Evolutionary conservation across 257 asterid genomes (phyloP).

Genomic region (Perilla frutescens): DNA sequence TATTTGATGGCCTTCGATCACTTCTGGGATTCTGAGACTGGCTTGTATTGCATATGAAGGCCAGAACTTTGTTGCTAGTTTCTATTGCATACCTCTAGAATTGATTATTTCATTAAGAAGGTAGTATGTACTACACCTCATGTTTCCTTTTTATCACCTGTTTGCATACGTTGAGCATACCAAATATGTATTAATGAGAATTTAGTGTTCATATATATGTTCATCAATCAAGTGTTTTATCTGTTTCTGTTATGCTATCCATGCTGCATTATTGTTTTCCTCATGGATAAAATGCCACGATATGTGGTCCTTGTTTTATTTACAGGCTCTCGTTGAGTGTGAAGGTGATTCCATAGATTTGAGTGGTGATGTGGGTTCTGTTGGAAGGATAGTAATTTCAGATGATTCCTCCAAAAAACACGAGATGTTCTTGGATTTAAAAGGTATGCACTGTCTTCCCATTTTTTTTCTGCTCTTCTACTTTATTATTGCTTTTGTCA

Average conservation of each 20-base stretch:
- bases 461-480: neutral
- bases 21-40: neutral
- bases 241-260: neutral
- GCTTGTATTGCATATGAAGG: conserved; percentile 18
- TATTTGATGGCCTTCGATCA: neutral
- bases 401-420: conserved; percentile 63
- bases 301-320: conserved; percentile 22
- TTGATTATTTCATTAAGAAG: conserved; percentile 12
- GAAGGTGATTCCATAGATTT: conserved; percentile 93
- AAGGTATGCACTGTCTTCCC: conserved; percentile 58
- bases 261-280: conserved; percentile 24
- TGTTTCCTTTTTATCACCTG: conserved; percentile 13
- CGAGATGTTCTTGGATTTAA: conserved; percentile 85
- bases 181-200: neutral
- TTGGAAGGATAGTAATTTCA: conserved; percentile 77
- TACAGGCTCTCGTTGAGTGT: conserved; percentile 91
- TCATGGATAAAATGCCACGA: conserved; percentile 16
- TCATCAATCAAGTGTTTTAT: conserved; percentile 4
- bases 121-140: neutral
- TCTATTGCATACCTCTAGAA: neutral
- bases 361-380: conserved; percentile 94
- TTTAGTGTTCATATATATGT: conserved; percentile 2
- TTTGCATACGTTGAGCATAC: conserved; percentile 7
- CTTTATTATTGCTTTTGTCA: neutral
- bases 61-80: conserved; percentile 16